Evolutionary conservation across 495 filamentous ascomycete species (phyloP).

Genomic region (Penicillium tannophilum): DNA sequence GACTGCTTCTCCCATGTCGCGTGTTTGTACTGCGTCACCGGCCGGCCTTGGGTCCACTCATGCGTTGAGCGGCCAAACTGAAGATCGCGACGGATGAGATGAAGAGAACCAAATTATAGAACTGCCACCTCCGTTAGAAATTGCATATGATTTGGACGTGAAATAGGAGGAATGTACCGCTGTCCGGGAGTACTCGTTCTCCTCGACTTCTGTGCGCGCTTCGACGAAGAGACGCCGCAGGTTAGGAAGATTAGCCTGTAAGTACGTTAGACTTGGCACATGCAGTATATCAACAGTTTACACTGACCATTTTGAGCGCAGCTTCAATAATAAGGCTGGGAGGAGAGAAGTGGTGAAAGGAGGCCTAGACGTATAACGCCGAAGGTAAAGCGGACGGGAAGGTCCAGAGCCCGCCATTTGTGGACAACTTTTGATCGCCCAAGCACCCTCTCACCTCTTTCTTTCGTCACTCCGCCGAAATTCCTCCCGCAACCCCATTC

Average conservation of each 20-base stretch:
- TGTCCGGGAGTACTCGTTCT: conserved; percentile 89
- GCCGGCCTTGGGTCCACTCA: conserved; percentile 50
- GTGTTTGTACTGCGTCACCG: conserved; percentile 28
- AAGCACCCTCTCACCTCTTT: conserved; percentile 31
- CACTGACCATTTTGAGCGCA: conserved; percentile 21
- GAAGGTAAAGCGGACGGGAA: conserved; percentile 26
- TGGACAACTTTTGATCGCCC: conserved; percentile 45
- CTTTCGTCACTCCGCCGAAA: conserved; percentile 9
- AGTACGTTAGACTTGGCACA: conserved; percentile 17
- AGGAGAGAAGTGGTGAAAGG: conserved; percentile 10
- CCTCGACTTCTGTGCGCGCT: conserved; percentile 89
- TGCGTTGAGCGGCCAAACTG: conserved; percentile 83
- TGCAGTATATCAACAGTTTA: not conserved
- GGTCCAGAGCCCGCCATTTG: conserved; percentile 39
- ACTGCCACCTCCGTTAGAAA: conserved; percentile 53
- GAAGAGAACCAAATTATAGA: conserved; percentile 96
- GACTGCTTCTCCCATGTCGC: not conserved
- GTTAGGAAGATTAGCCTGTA: conserved; percentile 86
- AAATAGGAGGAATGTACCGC: conserved; percentile 57
- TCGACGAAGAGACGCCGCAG: conserved; percentile 95
- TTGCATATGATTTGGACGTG: not conserved
- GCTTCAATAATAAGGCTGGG: not conserved
- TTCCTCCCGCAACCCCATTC: conserved; percentile 6
- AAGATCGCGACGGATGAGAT: conserved; percentile 93
- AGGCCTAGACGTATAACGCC: not conserved